Base-by-base conservation (phyloP, 305 asterid genomes). In the Salvia sclarea region DNA sequence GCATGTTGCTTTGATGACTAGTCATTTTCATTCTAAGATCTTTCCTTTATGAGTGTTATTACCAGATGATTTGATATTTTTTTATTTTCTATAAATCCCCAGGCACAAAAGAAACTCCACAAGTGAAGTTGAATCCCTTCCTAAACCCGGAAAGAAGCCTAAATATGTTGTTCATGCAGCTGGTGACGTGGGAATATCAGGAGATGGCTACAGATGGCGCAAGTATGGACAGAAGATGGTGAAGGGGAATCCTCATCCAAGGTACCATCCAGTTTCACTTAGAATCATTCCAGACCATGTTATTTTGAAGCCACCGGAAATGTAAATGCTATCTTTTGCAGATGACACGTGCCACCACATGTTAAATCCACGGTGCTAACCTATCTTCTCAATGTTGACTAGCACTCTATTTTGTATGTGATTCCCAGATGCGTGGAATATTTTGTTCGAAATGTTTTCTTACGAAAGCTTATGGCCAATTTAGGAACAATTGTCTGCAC, bases 181-280 rank as follows among this genome's bases (percentile, higher is more conserved):
- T 79, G 87, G 86, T 77, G 95, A 89, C 64, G 86, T 83, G 72
- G 98, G 90, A 69, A 85, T 89, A 69, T 89, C 98, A 60, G 94
- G 90, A 73, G 97, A 91, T 84, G 96, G 97, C 57, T 84, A 80
- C 77, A 83, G 95, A 73, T 90, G 97, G 97, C 90, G 97, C 63
- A 90, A 90, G 83, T 90, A 90, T 64, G 97, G 97, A 38, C 97
- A 90, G 76, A 88, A 90, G 80, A 88, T 86, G 95, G 97, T 90
- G 55, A 90, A 88, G 80, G 97, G 97, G 70, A 88, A 90, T 81
- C 95, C 96, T 70, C 92, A 90, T 80, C 96, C 96, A 45, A 91
- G 97, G 96, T 91, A 61, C 54, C 65, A 62, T 33, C 60, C 56
- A 24, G 45, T 55, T 75, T 41, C 16, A 22, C 25, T 41, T 22